These are phyloP conservation scores for Scopulariopsis brevicaulis DNA, from an alignment of 2,329 filamentous ascomycete genomes.

Conservation along the genomic window DNA sequence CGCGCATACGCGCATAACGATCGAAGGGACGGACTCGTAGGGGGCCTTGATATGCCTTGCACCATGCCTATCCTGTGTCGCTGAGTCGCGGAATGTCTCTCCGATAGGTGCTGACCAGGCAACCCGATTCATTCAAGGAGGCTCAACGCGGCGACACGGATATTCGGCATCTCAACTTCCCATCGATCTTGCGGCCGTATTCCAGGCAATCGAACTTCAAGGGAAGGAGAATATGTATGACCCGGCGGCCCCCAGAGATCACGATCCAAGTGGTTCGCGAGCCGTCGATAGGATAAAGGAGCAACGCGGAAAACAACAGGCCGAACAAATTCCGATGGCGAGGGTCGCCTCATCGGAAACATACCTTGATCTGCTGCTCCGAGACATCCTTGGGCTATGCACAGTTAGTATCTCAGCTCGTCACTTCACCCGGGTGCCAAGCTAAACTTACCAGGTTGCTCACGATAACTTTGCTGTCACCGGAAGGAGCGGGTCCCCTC, in stretches of 20 bases:
- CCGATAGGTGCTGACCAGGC: constrained; percentile 40
- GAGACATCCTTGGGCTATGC: constrained; percentile 84
- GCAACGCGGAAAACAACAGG: constrained; percentile 30
- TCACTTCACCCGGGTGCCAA: background rate
- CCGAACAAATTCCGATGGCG: constrained; percentile 63
- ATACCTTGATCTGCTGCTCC: constrained; percentile 99
- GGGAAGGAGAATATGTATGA: constrained; percentile 8
- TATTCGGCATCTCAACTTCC: constrained; percentile 19
- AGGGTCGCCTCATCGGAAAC: constrained; percentile 71
- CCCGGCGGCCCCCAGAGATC: background rate
- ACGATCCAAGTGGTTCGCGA: constrained; percentile 1
- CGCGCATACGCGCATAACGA: background rate
- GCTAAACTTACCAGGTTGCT: constrained; percentile 80
- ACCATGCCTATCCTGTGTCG: constrained; percentile 11
- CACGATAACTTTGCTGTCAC: constrained; percentile 94
- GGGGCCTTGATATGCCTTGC: background rate
- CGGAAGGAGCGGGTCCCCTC: constrained; percentile 47
- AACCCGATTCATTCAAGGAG: constrained; percentile 7
- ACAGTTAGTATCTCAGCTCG: constrained; percentile 30
- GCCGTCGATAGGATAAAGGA: constrained; percentile 19
- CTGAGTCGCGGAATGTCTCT: constrained; percentile 6
- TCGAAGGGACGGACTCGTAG: background rate
- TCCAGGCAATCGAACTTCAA: constrained; percentile 5
- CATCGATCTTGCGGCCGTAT: background rate
- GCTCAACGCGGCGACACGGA: constrained; percentile 4